A percentile compares a stretch with the other conserved stretches of the same genome.
Evolutionary conservation across 495 filamentous ascomycete genomes (phyloP).

Genomic region (Annulohypoxylon stygium): DNA sequence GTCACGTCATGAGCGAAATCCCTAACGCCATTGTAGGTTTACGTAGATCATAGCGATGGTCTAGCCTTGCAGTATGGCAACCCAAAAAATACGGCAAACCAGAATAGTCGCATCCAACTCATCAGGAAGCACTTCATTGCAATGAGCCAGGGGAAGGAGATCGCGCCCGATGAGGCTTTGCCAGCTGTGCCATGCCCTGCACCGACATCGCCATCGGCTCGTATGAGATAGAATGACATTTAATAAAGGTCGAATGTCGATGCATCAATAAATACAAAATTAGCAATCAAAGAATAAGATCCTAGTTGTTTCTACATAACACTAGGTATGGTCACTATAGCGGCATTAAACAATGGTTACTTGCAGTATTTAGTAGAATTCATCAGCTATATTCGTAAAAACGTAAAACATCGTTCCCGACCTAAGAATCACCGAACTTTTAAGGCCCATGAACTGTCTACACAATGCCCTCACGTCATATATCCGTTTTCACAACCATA

Average conservation of each 20-base stretch:
- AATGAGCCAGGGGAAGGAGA: constrained; percentile 53
- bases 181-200: constrained; percentile 52
- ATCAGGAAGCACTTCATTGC: constrained; percentile 61
- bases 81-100: constrained; percentile 58
- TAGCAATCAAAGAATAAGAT: not conserved
- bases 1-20: not conserved
- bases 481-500: not conserved
- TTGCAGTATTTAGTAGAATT: constrained; percentile 29
- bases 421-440: constrained; percentile 16
- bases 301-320: not conserved
- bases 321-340: not conserved
- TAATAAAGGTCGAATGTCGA: not conserved
- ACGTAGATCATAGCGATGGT: constrained; percentile 59
- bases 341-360: not conserved
- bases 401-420: constrained; percentile 24
- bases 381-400: constrained; percentile 36
- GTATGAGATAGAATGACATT: constrained; percentile 44
- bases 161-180: constrained; percentile 43
- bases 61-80: constrained; percentile 64
- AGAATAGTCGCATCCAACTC: constrained; percentile 57
- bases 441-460: constrained; percentile 20
- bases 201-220: constrained; percentile 48
- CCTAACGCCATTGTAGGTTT: constrained; percentile 46
- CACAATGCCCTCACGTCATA: constrained; percentile 16
- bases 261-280: not conserved